Evolutionary conservation across 371 early-diverging fungal genomes (phyloP).

Genomic region (Mortierella sp.): DNA sequence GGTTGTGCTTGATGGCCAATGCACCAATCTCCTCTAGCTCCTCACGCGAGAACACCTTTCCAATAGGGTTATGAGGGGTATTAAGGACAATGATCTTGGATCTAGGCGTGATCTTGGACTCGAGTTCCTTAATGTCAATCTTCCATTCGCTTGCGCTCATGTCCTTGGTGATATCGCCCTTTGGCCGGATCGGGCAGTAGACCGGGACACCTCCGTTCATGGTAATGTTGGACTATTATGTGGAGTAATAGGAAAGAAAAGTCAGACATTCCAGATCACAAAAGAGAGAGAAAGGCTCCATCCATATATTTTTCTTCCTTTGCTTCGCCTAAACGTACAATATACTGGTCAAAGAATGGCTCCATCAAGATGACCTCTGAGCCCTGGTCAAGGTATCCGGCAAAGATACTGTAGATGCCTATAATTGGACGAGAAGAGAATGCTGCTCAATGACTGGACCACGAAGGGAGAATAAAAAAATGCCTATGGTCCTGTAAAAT

Average conservation of each 20-base stretch:
- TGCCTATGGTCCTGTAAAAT: no score
- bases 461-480: not conserved
- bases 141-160: slow-evolving; percentile 83
- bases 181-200: slow-evolving; percentile 81
- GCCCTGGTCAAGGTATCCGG: slow-evolving; percentile 80
- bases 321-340: slow-evolving; percentile 59
- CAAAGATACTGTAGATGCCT: slow-evolving; percentile 85
- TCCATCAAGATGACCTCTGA: slow-evolving; percentile 94
- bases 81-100: slow-evolving; percentile 94
- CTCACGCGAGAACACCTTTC: slow-evolving; percentile 83
- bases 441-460: not conserved
- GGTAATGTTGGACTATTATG: slow-evolving; percentile 74
- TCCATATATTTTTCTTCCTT: not conserved
- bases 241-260: no score
- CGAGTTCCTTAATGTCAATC: slow-evolving; percentile 85
- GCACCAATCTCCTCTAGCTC: slow-evolving; percentile 85
- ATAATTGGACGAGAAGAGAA: slow-evolving; percentile 17
- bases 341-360: slow-evolving; percentile 96
- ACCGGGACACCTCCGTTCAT: slow-evolving; percentile 93
- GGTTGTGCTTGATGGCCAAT: slow-evolving; percentile 83
- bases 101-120: slow-evolving; percentile 76
- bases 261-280: no score
- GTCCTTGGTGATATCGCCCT: slow-evolving; percentile 57
- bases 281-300: not conserved
- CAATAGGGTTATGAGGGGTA: slow-evolving; percentile 97